Base-by-base conservation (phyloP, 1,284 basidiomycete species). In the Xanthoconium separans region DNA sequence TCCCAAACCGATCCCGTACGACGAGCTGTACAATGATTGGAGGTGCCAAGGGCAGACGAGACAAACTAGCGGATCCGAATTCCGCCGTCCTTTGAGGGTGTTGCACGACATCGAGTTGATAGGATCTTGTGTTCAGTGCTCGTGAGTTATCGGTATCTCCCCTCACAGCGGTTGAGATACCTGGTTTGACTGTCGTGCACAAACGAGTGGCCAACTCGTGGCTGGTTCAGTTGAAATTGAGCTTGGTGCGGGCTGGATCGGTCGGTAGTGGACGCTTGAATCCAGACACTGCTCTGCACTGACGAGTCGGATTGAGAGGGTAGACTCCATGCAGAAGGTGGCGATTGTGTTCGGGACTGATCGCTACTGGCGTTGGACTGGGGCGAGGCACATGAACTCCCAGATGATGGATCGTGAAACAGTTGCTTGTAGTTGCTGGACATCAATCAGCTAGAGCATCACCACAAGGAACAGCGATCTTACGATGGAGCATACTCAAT, bases 1-100 rank as follows among this genome's bases (percentile, higher is more conserved):
- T 83, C 29, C 83, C 84, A 65, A 84, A 78, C 57, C 81, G 73
- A 73, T 92, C 89, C 65, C 82, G 79, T 58, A 92, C 82, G 47
- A 83, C 84, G 50, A 95, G 78, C 62, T 86, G 87, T 24, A 88
- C 87, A 56, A 95, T 82, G 39, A 91, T 77, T 11, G 92, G 87
- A 42, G 93, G 92, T 15, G 87, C 83, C 50, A 95, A 75, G 6
- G 92, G 90, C 42, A 95, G 73, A 47, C 92, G 85, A 51, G 90
- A 93, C 50, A 95, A 78, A 49, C 79, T 84, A 20, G 82, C 80
- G 46, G 79, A 74, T 42, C 87, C 85, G 73, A 92, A 93, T 67
- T 91, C 90, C 45, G 92, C 89, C 37, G 89, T 85, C 56, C 80
- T 79, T 58, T 82, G 76, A 20, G 92, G 92, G 55, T 93, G 85